Base-by-base conservation (phyloP, 345 rosid genomes). In the Ailanthus altissimus region DNA sequence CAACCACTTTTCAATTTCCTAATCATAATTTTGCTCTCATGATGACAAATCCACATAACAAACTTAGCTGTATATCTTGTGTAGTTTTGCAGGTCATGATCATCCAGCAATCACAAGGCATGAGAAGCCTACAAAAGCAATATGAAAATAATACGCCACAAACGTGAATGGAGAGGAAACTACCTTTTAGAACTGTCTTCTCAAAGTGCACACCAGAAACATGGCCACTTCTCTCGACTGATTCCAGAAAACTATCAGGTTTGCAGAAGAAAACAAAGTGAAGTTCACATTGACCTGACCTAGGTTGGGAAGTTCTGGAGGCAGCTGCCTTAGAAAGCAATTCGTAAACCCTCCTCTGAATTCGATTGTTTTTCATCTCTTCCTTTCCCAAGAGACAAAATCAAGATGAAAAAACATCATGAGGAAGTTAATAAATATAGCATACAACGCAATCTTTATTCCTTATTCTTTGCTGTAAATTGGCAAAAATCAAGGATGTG, bases 211-310 rank as follows among this genome's bases (percentile, higher is more conserved):
- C 90, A 75, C 90, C 91, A 28, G 97, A 81, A 75, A 95, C 94
- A 82, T 85, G 87, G 45, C 93, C 93, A 64, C 51, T 82, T 58
- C 81, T 83, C 54, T 86, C 90, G 74, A 78, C 74, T 67, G 94
- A 90, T 78, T 87, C 92, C 23, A 90, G 79, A 84, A 95, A 93
- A 72, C 70, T 80, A 63, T 86, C 87, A 82, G 99, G 97, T 73
- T 90, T 92, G 75, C 77, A 85, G 84, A 89, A 93, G 89, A 95
- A 95, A 83, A 91, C 84, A 85, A 95, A 93, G 75, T 90, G 93
- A 74, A 95, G 93, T 81, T 95, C 94, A 49, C 85, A 86, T 78
- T 86, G 92, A 82, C 84, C 89, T 46, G 89, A 79, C 73, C 77
- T 81, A 16, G 86, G 85, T 79, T 71, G 63, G 59, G 88, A 80